phyloP scores from a whole-genome alignment of 306 rosid species.

The Castanea crenata region DNA sequence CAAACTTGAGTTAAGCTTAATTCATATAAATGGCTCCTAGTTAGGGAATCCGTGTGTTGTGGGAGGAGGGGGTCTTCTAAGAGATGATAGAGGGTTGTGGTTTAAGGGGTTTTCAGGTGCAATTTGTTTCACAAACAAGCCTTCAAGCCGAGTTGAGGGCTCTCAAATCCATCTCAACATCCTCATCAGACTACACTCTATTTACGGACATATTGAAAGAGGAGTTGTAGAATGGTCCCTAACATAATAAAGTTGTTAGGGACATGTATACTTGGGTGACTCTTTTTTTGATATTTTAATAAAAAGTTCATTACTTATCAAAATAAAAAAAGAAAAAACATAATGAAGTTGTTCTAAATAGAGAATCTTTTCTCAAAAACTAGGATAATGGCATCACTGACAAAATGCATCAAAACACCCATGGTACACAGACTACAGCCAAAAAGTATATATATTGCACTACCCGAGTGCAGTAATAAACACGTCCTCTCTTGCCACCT shows the following conservation, averaged over 20 bases:
- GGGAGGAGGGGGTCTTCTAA: too few species aligned
- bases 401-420: slow-evolving; percentile 7
- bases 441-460: slow-evolving; percentile 3
- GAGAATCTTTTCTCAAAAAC: neutral
- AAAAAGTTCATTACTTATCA: too few species aligned
- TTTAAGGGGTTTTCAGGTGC: too few species aligned
- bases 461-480: slow-evolving; percentile 96
- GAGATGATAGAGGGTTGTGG: too few species aligned
- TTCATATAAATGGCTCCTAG: too few species aligned
- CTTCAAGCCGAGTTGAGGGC: too few species aligned
- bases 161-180: neutral
- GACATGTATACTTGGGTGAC: too few species aligned
- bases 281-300: too few species aligned
- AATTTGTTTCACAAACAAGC: too few species aligned
- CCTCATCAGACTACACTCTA: neutral
- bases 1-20: too few species aligned
- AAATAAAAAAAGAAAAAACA: too few species aligned
- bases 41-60: too few species aligned
- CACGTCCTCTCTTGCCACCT: slow-evolving; percentile 90
- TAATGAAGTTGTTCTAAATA: neutral
- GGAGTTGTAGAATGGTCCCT: neutral
- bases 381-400: neutral
- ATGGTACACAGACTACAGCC: slow-evolving; percentile 1
- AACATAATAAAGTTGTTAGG: neutral
- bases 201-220: neutral